Conservation (phyloP, 495 filamentous ascomycete species). For the Choiromyces venosus region DNA sequence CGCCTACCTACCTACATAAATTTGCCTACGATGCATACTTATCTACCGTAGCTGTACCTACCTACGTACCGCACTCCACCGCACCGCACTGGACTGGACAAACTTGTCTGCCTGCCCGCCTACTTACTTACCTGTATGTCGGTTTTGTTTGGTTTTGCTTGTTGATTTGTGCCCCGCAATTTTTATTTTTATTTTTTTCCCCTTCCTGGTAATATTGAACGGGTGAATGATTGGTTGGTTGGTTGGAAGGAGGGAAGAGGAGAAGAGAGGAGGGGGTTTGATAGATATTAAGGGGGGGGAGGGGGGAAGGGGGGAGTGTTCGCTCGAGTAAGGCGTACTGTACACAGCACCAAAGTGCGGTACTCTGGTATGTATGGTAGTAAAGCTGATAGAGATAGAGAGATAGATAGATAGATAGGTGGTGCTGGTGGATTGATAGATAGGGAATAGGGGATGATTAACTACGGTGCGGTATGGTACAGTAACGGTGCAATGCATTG, state of each 20-base stretch:
- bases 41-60: neutral
- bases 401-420: neutral
- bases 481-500: neutral
- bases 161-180: neutral
- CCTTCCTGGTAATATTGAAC: neutral
- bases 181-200: neutral
- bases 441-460: neutral
- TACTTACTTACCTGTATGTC: conserved; percentile 24
- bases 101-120: conserved; percentile 21
- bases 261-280: neutral
- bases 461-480: neutral
- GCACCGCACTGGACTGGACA: conserved; percentile 17
- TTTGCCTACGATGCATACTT: too few species aligned
- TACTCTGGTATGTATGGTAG: neutral
- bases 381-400: neutral
- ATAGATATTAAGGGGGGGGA: conserved; percentile 1
- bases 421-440: neutral
- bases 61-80: neutral
- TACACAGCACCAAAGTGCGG: neutral
- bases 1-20: neutral
- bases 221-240: neutral
- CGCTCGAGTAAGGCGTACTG: too few species aligned
- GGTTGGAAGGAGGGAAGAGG: neutral
- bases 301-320: neutral
- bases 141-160: neutral